Evolutionary conservation across 352 stramenopile genomes (phyloP).

Genomic region (Globisporangium rhizosaccharum): DNA sequence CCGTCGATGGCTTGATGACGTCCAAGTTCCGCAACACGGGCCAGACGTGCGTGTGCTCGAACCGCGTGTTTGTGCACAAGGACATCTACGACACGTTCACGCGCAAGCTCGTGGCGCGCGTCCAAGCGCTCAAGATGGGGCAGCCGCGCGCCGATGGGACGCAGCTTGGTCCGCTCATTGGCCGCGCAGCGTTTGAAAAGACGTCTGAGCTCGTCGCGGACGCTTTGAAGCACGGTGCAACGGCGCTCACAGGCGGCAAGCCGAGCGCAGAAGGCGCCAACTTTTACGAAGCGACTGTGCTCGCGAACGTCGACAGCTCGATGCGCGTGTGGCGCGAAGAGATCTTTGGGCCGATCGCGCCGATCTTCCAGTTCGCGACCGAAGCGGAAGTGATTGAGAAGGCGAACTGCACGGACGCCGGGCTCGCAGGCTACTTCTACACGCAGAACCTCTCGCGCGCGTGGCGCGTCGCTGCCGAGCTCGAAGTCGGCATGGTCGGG

Average conservation of each 20-base stretch:
- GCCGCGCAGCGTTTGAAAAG: slow-evolving; percentile 82
- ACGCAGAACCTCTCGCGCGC: slow-evolving; percentile 86
- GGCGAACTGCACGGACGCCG: slow-evolving; percentile 91
- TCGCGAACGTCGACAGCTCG: slow-evolving; percentile 73
- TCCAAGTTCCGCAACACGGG: slow-evolving; percentile 90
- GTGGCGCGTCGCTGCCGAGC: slow-evolving; percentile 75
- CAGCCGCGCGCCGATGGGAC: slow-evolving; percentile 63
- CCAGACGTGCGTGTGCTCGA: slow-evolving; percentile 86
- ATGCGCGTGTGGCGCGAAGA: slow-evolving; percentile 92
- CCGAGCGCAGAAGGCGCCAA: slow-evolving; percentile 52
- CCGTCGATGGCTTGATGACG: slow-evolving; percentile 76
- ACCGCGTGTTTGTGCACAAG: slow-evolving; percentile 93
- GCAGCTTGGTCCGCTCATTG: slow-evolving; percentile 95
- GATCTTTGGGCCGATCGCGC: slow-evolving; percentile 95
- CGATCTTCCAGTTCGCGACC: slow-evolving; percentile 90
- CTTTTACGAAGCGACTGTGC: slow-evolving; percentile 94
- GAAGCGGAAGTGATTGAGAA: slow-evolving; percentile 94
- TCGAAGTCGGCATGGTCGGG: slow-evolving; percentile 94
- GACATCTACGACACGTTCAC: slow-evolving; percentile 93
- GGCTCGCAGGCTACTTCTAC: slow-evolving; percentile 95
- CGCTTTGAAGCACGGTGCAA: slow-evolving; percentile 89
- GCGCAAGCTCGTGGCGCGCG: slow-evolving; percentile 57
- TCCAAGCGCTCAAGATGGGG: slow-evolving; percentile 88
- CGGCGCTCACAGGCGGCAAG: slow-evolving; percentile 77
- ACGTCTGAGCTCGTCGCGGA: slow-evolving; percentile 84